These are phyloP conservation scores for Atractiella rhizophila DNA, from an alignment of 768 basidiomycete genomes.

Conservation along the genomic window DNA sequence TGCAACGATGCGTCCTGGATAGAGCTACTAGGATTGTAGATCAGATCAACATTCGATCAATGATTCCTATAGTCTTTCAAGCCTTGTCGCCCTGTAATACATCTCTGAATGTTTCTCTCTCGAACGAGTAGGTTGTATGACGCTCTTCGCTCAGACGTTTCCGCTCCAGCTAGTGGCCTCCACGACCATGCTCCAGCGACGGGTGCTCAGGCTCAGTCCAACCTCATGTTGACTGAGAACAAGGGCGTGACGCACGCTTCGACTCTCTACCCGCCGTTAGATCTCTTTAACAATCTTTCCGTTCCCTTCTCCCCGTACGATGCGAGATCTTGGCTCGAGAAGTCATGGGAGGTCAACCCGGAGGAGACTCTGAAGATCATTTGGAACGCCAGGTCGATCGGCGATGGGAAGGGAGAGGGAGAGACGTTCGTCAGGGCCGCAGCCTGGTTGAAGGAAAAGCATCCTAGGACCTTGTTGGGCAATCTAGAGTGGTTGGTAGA, in stretches of 20 bases:
- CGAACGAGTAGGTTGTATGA: no score
- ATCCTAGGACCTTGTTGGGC: constrained; percentile 13
- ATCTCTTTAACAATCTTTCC: constrained; percentile 1
- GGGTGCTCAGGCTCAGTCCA: neutral
- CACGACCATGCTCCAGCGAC: no score
- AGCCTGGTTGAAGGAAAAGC: constrained; percentile 14
- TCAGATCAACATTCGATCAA: no score
- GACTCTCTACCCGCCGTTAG: neutral
- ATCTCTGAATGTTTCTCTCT: no score
- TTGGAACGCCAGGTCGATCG: constrained; percentile 16
- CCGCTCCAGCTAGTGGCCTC: no score
- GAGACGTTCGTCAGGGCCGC: constrained; percentile 11
- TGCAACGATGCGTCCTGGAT: no score
- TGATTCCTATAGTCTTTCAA: no score
- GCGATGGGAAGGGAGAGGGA: constrained; percentile 16
- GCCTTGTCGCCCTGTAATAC: no score
- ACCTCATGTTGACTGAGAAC: constrained; percentile 1
- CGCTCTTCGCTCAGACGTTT: no score
- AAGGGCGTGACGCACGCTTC: neutral
- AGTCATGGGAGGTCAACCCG: neutral
- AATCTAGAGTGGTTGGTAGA: constrained; percentile 16
- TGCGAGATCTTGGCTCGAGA: neutral
- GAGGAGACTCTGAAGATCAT: constrained; percentile 13
- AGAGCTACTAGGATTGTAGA: no score
- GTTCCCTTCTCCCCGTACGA: neutral